A percentile compares a stretch with the other conserved stretches of the same genome.
Evolutionary conservation across 345 rosid genomes (phyloP).

Genomic region (Sisymbrium irio): DNA sequence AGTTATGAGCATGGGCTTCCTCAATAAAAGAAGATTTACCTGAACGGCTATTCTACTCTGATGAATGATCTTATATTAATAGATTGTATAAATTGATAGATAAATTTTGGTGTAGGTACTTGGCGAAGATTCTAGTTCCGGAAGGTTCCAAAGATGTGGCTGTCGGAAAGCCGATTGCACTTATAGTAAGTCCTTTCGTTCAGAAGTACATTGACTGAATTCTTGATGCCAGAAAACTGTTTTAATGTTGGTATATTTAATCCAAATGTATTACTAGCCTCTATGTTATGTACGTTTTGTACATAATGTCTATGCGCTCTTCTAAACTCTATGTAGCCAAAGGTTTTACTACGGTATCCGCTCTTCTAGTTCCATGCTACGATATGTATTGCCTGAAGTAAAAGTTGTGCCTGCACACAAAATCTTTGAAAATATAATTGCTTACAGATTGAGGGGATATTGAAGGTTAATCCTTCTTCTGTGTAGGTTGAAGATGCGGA

Average conservation of each 20-base stretch:
- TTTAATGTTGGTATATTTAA: background rate
- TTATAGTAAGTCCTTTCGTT: constrained; percentile 34
- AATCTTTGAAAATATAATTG: background rate
- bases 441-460: constrained; percentile 15
- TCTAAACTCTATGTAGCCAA: constrained; percentile 14
- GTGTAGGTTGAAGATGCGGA: constrained; percentile 83
- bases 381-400: constrained; percentile 3
- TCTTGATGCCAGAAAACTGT: constrained; percentile 8
- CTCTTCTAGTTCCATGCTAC: constrained; percentile 11
- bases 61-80: constrained; percentile 10
- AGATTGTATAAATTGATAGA: constrained; percentile 6
- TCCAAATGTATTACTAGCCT: constrained; percentile 17
- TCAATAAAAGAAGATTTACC: constrained; percentile 4
- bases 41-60: background rate
- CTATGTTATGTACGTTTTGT: constrained; percentile 3
- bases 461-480: constrained; percentile 27
- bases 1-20: constrained; percentile 11
- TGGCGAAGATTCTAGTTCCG: constrained; percentile 40
- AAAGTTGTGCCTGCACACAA: constrained; percentile 7
- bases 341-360: constrained; percentile 7
- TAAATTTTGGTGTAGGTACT: constrained; percentile 35
- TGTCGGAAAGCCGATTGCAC: constrained; percentile 43
- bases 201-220: constrained; percentile 4
- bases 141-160: constrained; percentile 46
- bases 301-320: background rate